phyloP scores from a whole-genome alignment of 352 stramenopile genomes.

The Phytophthora citricola region DNA sequence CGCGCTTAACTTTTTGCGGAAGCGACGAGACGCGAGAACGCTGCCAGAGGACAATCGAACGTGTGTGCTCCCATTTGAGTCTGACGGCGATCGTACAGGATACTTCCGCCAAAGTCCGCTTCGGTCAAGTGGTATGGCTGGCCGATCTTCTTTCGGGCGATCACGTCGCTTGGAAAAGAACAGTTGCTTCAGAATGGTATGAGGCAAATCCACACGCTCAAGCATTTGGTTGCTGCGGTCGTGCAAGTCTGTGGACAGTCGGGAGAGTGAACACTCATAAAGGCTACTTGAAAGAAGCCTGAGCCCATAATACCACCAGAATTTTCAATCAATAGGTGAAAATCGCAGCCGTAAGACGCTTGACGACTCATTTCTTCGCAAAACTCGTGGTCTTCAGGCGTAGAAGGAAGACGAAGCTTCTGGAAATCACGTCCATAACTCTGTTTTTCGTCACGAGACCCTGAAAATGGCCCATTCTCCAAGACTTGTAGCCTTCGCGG shows the following conservation, averaged over 20 bases:
- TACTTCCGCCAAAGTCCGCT: conserved; percentile 32
- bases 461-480: conserved; percentile 83
- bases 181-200: conserved; percentile 61
- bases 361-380: conserved; percentile 74
- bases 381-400: conserved; percentile 79
- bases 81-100: conserved; percentile 22
- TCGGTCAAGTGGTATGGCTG: conserved; percentile 32
- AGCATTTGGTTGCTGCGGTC: conserved; percentile 36
- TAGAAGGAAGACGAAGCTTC: conserved; percentile 58
- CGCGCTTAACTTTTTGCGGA: conserved; percentile 84
- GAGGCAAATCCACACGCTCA: conserved; percentile 42
- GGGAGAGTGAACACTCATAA: conserved; percentile 83
- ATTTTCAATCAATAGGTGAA: conserved; percentile 80
- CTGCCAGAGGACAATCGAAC: conserved; percentile 30
- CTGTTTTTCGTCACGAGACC: conserved; percentile 75
- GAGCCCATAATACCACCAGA: conserved; percentile 56
- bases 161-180: conserved; percentile 47
- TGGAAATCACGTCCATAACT: conserved; percentile 52
- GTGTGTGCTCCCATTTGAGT: conserved; percentile 6
- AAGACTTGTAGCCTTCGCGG: conserved; percentile 86
- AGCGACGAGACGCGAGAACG: conserved; percentile 53
- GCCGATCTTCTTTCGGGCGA: conserved; percentile 30
- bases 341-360: conserved; percentile 67
- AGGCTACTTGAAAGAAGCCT: conserved; percentile 87
- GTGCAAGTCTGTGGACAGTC: conserved; percentile 53